These are phyloP conservation scores for Syzygium malaccense DNA, from an alignment of 441 rosid genomes.

Conservation along the genomic window DNA sequence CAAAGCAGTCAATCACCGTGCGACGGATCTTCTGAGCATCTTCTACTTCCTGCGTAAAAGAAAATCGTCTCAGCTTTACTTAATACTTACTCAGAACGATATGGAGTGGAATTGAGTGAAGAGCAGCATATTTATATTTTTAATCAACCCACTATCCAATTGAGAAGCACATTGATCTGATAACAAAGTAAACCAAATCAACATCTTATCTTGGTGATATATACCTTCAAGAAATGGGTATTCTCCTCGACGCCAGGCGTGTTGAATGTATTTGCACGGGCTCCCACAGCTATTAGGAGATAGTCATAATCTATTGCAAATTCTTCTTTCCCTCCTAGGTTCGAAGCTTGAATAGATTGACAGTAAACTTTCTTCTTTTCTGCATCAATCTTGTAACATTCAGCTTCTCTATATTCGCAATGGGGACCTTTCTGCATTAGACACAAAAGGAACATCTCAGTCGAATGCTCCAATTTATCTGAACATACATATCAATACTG, in stretches of 20 bases:
- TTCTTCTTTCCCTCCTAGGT: slow-evolving; percentile 40
- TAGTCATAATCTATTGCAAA: slow-evolving; percentile 76
- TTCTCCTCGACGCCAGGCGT: slow-evolving; percentile 88
- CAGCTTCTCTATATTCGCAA: slow-evolving; percentile 78
- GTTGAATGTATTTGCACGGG: slow-evolving; percentile 84
- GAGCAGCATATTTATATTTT: background rate
- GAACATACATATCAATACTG: background rate
- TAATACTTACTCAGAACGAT: background rate
- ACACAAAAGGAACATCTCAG: background rate
- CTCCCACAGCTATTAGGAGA: slow-evolving; percentile 79
- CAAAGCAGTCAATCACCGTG: slow-evolving; percentile 81
- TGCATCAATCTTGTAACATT: slow-evolving; percentile 74
- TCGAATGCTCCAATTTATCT: background rate
- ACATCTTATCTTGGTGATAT: background rate
- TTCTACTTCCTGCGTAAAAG: slow-evolving; percentile 64
- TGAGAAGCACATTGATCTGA: background rate
- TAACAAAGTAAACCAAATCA: background rate
- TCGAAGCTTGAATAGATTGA: slow-evolving; percentile 35
- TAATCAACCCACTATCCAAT: background rate
- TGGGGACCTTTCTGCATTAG: slow-evolving; percentile 53
- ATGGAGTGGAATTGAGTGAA: background rate
- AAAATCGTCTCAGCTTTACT: background rate
- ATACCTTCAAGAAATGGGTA: slow-evolving; percentile 89
- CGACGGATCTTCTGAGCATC: slow-evolving; percentile 87
- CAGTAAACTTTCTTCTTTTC: slow-evolving; percentile 53